These are phyloP conservation scores for Phaeomoniella chlamydospora DNA, from an alignment of 2,329 filamentous ascomycete species.

Conservation along the genomic window DNA sequence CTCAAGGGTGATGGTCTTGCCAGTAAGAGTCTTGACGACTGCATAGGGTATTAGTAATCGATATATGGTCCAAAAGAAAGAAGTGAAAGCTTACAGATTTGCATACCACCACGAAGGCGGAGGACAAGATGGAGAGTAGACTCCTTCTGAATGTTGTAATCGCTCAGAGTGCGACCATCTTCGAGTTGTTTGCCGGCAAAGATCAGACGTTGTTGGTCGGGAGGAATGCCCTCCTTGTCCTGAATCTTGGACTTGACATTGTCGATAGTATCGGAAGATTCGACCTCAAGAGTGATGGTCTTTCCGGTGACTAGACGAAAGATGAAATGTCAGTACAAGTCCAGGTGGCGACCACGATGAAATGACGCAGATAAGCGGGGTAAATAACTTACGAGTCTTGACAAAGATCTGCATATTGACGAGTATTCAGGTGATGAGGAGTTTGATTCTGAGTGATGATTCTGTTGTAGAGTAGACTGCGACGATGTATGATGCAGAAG, in stretches of 20 bases:
- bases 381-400: conserved; percentile 69
- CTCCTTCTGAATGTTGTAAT: conserved; percentile 44
- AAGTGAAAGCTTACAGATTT: conserved; percentile 40
- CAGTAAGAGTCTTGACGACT: conserved; percentile 45
- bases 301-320: conserved; percentile 43
- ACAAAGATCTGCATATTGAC: conserved; percentile 91
- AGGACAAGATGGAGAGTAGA: conserved; percentile 62
- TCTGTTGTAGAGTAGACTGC: background rate
- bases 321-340: conserved; percentile 18
- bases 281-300: conserved; percentile 36
- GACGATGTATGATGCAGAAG: background rate
- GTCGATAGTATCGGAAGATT: conserved; percentile 33
- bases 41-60: conserved; percentile 8
- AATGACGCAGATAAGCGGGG: conserved; percentile 15
- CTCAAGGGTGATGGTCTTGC: conserved; percentile 53
- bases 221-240: conserved; percentile 45
- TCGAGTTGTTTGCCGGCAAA: conserved; percentile 45
- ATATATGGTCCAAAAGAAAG: background rate
- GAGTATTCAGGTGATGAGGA: conserved; percentile 5
- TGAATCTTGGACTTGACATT: conserved; percentile 46
- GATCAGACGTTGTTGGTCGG: conserved; percentile 43
- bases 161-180: conserved; percentile 39
- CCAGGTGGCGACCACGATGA: conserved; percentile 6
- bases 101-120: conserved; percentile 51
- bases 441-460: background rate